Evolutionary conservation across 805 yeast species (phyloP).

Genomic region (Starmerella kuoi): DNA sequence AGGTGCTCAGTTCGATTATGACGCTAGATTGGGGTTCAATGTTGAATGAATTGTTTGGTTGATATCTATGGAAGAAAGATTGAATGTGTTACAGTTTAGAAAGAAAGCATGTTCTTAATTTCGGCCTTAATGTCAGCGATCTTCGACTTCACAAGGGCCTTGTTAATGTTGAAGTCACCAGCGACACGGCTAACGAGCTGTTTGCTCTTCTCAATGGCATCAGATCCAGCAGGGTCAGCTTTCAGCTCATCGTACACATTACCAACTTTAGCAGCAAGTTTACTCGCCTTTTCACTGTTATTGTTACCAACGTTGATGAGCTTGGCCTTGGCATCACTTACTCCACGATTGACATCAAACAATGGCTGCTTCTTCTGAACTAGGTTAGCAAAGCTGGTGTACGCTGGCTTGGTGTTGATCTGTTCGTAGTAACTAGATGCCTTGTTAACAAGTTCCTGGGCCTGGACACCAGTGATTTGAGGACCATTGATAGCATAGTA

Average conservation of each 20-base stretch:
- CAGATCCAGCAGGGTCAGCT: constrained; percentile 16
- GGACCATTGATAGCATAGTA: constrained; percentile 16
- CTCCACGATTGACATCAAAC: constrained; percentile 18
- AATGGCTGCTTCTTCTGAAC: constrained; percentile 15
- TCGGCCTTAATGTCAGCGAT: constrained; percentile 3
- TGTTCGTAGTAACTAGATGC: constrained; percentile 20
- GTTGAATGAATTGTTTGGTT: too few relatives aligned
- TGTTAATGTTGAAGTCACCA: constrained; percentile 18
- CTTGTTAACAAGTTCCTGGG: constrained; percentile 14
- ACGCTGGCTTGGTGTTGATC: constrained; percentile 17
- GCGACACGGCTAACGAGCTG: constrained; percentile 15
- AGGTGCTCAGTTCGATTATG: too few relatives aligned
- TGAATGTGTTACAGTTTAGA: too few relatives aligned
- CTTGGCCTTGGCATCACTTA: constrained; percentile 11
- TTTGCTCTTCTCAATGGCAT: constrained; percentile 17
- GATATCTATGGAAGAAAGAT: too few relatives aligned
- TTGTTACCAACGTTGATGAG: constrained; percentile 1
- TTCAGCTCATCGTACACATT: constrained; percentile 9
- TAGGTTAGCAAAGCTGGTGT: constrained; percentile 13
- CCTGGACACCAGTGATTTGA: constrained; percentile 14
- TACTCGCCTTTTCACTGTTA: constrained; percentile 7
- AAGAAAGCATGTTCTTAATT: constrained; percentile 5
- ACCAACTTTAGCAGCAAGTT: constrained; percentile 6
- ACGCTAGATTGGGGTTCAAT: too few relatives aligned
- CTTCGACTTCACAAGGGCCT: constrained; percentile 8